phyloP scores from a whole-genome alignment of 345 rosid genomes.

The Boechera divaricarpa region DNA sequence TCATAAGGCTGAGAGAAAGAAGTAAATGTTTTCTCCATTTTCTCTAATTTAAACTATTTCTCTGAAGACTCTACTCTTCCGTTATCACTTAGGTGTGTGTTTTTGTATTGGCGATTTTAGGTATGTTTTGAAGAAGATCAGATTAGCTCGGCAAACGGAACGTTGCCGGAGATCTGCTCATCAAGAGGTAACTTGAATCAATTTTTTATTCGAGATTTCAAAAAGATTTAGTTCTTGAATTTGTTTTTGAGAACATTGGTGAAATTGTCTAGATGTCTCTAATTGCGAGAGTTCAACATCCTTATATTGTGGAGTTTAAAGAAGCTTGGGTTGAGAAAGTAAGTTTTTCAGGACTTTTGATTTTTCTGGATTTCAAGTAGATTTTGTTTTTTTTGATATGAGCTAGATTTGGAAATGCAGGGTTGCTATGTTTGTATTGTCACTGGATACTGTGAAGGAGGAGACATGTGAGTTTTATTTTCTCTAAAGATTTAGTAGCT shows the following conservation, averaged over 20 bases:
- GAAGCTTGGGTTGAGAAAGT: constrained; percentile 99
- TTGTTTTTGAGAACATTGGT: constrained; percentile 16
- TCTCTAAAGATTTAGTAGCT: constrained; percentile 16
- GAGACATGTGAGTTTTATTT: constrained; percentile 86
- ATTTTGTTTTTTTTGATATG: background rate
- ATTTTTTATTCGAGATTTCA: background rate
- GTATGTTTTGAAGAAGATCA: constrained; percentile 98
- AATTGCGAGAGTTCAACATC: constrained; percentile 90
- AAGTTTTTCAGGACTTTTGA: constrained; percentile 34
- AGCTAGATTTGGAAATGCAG: constrained; percentile 51
- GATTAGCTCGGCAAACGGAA: constrained; percentile 94
- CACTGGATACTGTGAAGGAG: constrained; percentile 99
- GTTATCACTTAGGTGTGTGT: no score
- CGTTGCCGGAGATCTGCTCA: constrained; percentile 98
- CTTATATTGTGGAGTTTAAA: constrained; percentile 92
- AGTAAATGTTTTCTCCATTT: constrained; percentile 44
- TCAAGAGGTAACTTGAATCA: constrained; percentile 68
- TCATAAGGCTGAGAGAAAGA: constrained; percentile 92
- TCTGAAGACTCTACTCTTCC: background rate
- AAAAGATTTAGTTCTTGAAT: background rate
- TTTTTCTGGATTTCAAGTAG: constrained; percentile 4
- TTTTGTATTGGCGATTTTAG: constrained; percentile 42
- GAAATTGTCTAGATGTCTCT: constrained; percentile 75
- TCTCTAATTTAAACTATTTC: background rate
- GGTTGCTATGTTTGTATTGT: constrained; percentile 99